Evolutionary conservation across 2,329 filamentous ascomycete genomes (phyloP), one percentile per base, ranked within the genome.

Genomic region (Ascocoryne sarcoides): DNA sequence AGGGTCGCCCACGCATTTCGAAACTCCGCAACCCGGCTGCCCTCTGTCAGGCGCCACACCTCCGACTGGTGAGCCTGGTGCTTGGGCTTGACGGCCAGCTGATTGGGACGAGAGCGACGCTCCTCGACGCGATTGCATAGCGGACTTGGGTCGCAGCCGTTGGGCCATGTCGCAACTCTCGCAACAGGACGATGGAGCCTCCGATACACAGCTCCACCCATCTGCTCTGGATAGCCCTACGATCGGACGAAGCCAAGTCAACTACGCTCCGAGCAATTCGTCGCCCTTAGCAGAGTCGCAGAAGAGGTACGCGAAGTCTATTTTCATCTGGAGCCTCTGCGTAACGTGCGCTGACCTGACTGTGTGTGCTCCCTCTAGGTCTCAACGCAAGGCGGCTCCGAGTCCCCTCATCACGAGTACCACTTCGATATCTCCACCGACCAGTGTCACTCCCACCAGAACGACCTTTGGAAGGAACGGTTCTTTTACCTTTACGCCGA

Each of bases 331-430:
- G 37, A 43, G 32, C 36, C 34, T 34, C 35, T 20, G 26, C 26
- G 42, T 37, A 44, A 50, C 48, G 45, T 44, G 44, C 46, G 47
- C 47, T 51, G 32, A 55, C 46, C 38, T 37, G 34, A 32, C 30
- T 31, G 29, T 42, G n/a, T n/a, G n/a, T n/a, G n/a, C 26, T 30
- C 10, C 26, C 36, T 44, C 44, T 45, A 59, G 57, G 44, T 56
- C 54, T 47, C 51, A 50, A 37, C 54, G 55, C 39, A 60, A 56
- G 49, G 46, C 57, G 45, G 54, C 53, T 46, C 57, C 57, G 21
- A 60, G 57, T 50, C 57, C 58, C 37, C 42, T 60, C 36, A 55
- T 59, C 44, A 57, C 56, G 17, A 61, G 50, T 36, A 59, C 50
- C 3, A 52, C 51, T 36, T 48, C 53, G 30, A 44, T 47, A 26